Evolutionary conservation across 1,284 basidiomycete species (phyloP).

Genomic region (Fomitiporia mediterranea): DNA sequence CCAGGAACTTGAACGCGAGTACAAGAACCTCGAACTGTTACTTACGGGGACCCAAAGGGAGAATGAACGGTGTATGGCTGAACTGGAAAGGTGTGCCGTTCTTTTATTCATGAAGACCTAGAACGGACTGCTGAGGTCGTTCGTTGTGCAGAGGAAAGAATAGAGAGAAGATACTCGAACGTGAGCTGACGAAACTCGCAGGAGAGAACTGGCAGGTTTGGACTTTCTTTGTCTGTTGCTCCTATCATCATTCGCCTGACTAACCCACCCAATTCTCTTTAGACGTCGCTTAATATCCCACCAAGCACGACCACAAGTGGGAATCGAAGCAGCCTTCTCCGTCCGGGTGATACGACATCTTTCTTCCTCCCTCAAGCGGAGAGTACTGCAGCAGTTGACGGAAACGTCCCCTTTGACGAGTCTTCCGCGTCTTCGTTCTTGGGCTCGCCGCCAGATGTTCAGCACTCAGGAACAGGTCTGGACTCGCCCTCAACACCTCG

Average conservation of each 20-base stretch:
- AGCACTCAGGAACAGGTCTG: slow-evolving; percentile 4
- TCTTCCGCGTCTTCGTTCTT: slow-evolving; percentile 4
- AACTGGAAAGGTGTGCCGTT: slow-evolving; percentile 55
- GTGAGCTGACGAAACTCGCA: slow-evolving; percentile 58
- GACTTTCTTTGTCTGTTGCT: slow-evolving; percentile 8
- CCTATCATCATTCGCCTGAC: background rate
- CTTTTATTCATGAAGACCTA: background rate
- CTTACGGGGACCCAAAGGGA: slow-evolving; percentile 72
- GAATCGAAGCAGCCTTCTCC: slow-evolving; percentile 5
- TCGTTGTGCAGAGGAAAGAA: slow-evolving; percentile 42
- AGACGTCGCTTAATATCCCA: slow-evolving; percentile 20
- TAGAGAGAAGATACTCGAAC: slow-evolving; percentile 67
- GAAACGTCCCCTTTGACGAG: slow-evolving; percentile 5
- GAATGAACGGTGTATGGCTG: slow-evolving; percentile 73
- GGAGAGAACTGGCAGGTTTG: slow-evolving; percentile 73
- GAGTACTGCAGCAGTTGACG: slow-evolving; percentile 5
- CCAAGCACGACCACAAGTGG: slow-evolving; percentile 5
- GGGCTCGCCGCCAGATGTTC: background rate
- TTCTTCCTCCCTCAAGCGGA: slow-evolving; percentile 20
- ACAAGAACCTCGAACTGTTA: slow-evolving; percentile 64
- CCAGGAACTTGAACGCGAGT: slow-evolving; percentile 61
- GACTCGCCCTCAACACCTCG: slow-evolving; percentile 21
- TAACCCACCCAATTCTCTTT: background rate
- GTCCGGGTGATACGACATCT: slow-evolving; percentile 13
- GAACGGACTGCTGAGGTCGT: background rate